Percentiles rank a stretch among this genome's conserved stretches.
Conservation (phyloP, 1,284 basidiomycete species). For the Irpex sp. region DNA sequence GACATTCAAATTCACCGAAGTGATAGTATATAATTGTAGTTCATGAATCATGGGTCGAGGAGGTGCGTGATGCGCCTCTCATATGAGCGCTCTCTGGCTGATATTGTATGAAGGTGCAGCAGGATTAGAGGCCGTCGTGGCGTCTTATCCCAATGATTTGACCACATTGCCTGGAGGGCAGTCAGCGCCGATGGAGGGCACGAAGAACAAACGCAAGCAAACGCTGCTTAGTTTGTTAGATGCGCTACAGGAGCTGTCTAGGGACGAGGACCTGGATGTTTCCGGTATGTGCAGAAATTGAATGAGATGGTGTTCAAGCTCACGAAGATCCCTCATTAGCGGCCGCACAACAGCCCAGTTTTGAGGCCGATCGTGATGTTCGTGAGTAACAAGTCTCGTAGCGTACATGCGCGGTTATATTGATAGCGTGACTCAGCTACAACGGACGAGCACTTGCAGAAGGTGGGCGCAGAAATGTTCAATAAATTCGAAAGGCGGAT, state of each 20-base stretch:
- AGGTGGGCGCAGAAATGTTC: constrained; percentile 59
- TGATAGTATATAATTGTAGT: background rate
- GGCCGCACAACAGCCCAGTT: constrained; percentile 36
- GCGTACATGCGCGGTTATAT: background rate
- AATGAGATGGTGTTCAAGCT: background rate
- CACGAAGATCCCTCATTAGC: constrained; percentile 19
- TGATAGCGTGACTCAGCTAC: constrained; percentile 38
- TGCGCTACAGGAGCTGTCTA: constrained; percentile 52
- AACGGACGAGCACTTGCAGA: constrained; percentile 65
- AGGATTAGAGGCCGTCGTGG: constrained; percentile 6
- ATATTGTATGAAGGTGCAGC: background rate
- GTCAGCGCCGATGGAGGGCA: constrained; percentile 9
- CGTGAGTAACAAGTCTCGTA: constrained; percentile 41
- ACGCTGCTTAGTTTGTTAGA: constrained; percentile 67
- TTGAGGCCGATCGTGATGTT: constrained; percentile 62
- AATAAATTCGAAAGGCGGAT: constrained; percentile 57
- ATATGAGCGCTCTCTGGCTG: background rate
- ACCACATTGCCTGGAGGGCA: constrained; percentile 14
- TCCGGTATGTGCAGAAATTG: constrained; percentile 32
- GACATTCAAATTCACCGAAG: background rate
- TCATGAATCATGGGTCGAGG: constrained; percentile 20
- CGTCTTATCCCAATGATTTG: constrained; percentile 29
- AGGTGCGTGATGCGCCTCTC: constrained; percentile 6
- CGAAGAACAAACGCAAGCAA: constrained; percentile 43
- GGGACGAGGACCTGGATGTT: constrained; percentile 41